Evolutionary conservation across 169 alveolate genomes (phyloP).

Genomic region (Eimeria acervulina): DNA sequence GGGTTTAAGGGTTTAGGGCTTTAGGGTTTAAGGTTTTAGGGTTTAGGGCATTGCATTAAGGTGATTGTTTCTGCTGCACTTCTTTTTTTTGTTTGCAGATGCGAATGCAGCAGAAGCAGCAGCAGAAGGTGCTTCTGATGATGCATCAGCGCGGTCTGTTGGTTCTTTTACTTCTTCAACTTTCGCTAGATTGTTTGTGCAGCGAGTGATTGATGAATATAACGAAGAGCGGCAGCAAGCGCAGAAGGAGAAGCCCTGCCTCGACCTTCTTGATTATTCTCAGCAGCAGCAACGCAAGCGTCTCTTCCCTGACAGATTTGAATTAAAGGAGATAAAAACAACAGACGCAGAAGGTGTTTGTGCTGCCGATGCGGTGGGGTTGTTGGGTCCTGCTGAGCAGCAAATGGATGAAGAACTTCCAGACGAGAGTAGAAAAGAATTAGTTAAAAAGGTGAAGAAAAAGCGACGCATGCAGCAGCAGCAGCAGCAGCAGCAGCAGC

Average conservation of each 20-base stretch:
- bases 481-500: background rate
- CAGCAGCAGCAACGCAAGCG: background rate
- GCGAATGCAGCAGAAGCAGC: background rate
- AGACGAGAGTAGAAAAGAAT: background rate
- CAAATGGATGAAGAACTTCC: background rate
- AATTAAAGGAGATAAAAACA: too few species aligned
- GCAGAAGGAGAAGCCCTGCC: background rate
- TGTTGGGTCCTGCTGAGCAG: background rate
- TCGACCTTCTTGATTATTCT: background rate
- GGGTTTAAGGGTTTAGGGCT: background rate
- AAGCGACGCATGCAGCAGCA: background rate
- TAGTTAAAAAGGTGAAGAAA: background rate
- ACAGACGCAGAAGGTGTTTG: background rate
- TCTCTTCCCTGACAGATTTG: background rate
- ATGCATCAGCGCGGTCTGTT: background rate
- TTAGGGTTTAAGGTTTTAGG: too few species aligned
- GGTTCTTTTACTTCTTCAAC: background rate
- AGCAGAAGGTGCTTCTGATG: constrained; percentile 3
- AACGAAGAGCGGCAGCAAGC: background rate
- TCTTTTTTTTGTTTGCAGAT: background rate
- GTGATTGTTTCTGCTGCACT: background rate
- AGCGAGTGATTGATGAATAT: background rate
- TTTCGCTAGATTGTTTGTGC: background rate
- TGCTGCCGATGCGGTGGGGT: background rate
- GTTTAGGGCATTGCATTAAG: background rate